A percentile compares a stretch with the other conserved stretches of the same genome.
Evolutionary conservation across 2,329 filamentous ascomycete species (phyloP).

Genomic region (Apiospora sp.): DNA sequence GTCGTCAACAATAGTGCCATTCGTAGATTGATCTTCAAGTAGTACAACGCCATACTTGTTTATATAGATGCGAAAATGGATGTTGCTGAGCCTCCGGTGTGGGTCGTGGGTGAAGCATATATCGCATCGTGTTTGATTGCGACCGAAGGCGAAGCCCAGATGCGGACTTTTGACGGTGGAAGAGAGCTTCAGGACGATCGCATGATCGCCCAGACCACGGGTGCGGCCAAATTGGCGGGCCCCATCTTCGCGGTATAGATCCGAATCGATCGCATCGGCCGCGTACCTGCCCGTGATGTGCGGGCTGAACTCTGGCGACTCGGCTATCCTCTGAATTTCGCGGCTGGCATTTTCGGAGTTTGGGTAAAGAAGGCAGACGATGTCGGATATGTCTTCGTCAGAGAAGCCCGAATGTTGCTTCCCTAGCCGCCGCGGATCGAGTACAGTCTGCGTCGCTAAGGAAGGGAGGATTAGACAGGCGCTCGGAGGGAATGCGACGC

Average conservation of each 20-base stretch:
- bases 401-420: conserved; percentile 83
- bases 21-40: conserved; percentile 94
- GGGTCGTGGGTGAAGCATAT: conserved; percentile 72
- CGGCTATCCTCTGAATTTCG: conserved; percentile 67
- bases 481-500: conserved; percentile 2
- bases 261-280: conserved; percentile 58
- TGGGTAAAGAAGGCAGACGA: conserved; percentile 88
- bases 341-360: conserved; percentile 74
- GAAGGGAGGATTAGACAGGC: conserved; percentile 22
- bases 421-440: conserved; percentile 82
- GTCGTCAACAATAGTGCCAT: conserved; percentile 88
- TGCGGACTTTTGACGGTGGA: conserved; percentile 72
- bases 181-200: conserved; percentile 84
- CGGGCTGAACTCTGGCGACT: conserved; percentile 50
- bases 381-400: conserved; percentile 84
- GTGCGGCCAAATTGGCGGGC: conserved; percentile 60
- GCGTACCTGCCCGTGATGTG: conserved; percentile 59
- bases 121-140: conserved; percentile 77
- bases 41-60: conserved; percentile 88
- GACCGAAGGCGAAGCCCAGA: conserved; percentile 86
- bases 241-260: conserved; percentile 60
- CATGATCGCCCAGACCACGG: conserved; percentile 62
- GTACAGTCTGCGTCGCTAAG: conserved; percentile 77
- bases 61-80: conserved; percentile 94
- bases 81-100: conserved; percentile 82